Conservation (phyloP, 768 basidiomycete genomes). For the Suillus cothurnatus region DNA sequence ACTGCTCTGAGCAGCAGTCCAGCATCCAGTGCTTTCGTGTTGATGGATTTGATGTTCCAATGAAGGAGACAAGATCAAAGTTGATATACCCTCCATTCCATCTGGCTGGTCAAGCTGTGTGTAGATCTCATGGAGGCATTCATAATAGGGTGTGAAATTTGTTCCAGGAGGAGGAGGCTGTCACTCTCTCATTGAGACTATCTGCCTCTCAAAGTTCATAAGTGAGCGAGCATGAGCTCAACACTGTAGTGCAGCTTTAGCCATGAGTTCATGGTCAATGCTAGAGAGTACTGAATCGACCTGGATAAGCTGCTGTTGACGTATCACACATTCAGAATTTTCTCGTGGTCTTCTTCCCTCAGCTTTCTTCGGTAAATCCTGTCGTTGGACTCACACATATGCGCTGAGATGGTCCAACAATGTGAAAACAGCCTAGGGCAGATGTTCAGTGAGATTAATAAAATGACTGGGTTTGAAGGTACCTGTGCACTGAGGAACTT, state of each 20-base stretch:
- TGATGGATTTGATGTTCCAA: slow-evolving; percentile 96
- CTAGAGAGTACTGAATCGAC: slow-evolving; percentile 83
- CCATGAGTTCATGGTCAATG: slow-evolving; percentile 88
- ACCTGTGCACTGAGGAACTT: slow-evolving; percentile 95
- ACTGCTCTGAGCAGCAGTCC: slow-evolving; percentile 99
- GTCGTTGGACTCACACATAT: slow-evolving; percentile 79
- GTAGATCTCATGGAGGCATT: slow-evolving; percentile 94
- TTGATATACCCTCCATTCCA: slow-evolving; percentile 98
- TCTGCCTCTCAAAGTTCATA: slow-evolving; percentile 91
- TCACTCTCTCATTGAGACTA: slow-evolving; percentile 51
- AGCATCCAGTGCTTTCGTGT: slow-evolving; percentile 94
- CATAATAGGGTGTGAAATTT: slow-evolving; percentile 59
- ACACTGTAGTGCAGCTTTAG: slow-evolving; percentile 91
- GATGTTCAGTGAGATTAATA: background rate
- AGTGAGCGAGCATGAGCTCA: slow-evolving; percentile 92
- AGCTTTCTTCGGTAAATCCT: slow-evolving; percentile 54
- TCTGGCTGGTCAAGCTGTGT: slow-evolving; percentile 96
- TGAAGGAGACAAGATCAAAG: slow-evolving; percentile 83
- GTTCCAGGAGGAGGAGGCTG: slow-evolving; percentile 46
- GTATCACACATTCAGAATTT: slow-evolving; percentile 35
- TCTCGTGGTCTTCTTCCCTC: slow-evolving; percentile 50
- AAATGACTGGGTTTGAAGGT: slow-evolving; percentile 12
- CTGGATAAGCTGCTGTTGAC: slow-evolving; percentile 61
- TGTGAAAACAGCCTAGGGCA: slow-evolving; percentile 85
- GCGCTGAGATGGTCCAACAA: slow-evolving; percentile 93